Percentiles rank a stretch among this genome's conserved stretches.
Conservation (phyloP, 352 stramenopile genomes). For the Pythium rhizo-oryzae region DNA sequence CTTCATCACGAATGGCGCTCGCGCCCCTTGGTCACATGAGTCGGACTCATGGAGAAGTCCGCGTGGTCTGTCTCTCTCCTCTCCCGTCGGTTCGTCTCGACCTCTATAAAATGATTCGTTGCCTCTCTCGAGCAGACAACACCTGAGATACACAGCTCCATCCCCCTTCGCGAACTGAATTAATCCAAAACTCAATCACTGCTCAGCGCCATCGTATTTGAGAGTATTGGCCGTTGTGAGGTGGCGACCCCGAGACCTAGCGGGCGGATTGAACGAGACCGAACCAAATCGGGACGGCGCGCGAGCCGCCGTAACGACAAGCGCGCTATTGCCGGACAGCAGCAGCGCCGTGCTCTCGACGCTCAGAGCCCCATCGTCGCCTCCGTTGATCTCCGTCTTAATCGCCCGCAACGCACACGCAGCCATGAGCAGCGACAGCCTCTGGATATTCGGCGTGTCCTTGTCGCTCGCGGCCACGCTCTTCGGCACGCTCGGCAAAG, state of each 20-base stretch:
- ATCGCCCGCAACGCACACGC: too few species aligned
- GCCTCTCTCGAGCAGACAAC: neutral
- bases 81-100: constrained; percentile 1
- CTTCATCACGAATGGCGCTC: neutral
- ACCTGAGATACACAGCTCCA: neutral
- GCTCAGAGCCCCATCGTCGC: too few species aligned
- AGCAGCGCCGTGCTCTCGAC: neutral
- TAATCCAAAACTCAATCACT: constrained; percentile 13
- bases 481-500: constrained; percentile 85
- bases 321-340: neutral
- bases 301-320: constrained; percentile 5
- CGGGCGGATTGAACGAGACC: constrained; percentile 5
- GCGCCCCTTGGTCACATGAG: neutral
- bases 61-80: constrained; percentile 18
- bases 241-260: constrained; percentile 8
- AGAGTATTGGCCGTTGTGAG: constrained; percentile 7
- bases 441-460: constrained; percentile 80
- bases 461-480: constrained; percentile 83
- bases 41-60: neutral
- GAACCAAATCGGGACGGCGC: constrained; percentile 14
- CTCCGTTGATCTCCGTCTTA: neutral
- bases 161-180: constrained; percentile 11
- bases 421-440: constrained; percentile 20
- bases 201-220: neutral
- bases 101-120: constrained; percentile 21